phyloP scores from a whole-genome alignment of 2,329 filamentous ascomycete species.

The Cladosporium sp. region DNA sequence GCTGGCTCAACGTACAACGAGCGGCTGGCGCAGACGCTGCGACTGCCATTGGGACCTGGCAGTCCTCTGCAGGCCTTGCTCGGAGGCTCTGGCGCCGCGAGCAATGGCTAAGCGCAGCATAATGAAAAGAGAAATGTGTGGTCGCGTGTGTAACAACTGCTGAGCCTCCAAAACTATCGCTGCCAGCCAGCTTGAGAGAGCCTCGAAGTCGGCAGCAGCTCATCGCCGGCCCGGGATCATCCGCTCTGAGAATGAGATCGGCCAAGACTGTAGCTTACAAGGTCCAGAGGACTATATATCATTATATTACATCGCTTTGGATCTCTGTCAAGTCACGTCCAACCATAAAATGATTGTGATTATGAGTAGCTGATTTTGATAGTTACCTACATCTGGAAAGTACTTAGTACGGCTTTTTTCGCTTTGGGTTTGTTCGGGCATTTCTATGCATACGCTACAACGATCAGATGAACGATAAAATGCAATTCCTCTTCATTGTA shows the following conservation, averaged over 20 bases:
- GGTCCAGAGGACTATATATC: no score
- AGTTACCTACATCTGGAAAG: no score
- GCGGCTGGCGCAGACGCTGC: conserved; percentile 22
- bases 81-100: conserved; percentile 23
- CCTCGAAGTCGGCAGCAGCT: not conserved
- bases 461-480: not conserved
- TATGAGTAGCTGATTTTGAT: no score
- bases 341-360: no score
- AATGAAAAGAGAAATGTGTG: not conserved
- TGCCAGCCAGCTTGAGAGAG: not conserved
- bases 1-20: conserved; percentile 20
- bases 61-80: conserved; percentile 21
- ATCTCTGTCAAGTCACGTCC: no score
- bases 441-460: not conserved
- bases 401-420: no score
- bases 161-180: conserved; percentile 4
- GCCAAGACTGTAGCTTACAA: not conserved
- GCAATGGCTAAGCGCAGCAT: conserved; percentile 27
- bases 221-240: conserved; percentile 1
- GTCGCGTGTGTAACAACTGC: conserved; percentile 1
- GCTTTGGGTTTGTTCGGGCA: not conserved
- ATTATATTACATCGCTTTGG: no score
- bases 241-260: not conserved
- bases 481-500: not conserved
- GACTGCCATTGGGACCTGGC: conserved; percentile 27